Evolutionary conservation across 441 rosid genomes (phyloP).

Genomic region (Brassica hybrid): DNA sequence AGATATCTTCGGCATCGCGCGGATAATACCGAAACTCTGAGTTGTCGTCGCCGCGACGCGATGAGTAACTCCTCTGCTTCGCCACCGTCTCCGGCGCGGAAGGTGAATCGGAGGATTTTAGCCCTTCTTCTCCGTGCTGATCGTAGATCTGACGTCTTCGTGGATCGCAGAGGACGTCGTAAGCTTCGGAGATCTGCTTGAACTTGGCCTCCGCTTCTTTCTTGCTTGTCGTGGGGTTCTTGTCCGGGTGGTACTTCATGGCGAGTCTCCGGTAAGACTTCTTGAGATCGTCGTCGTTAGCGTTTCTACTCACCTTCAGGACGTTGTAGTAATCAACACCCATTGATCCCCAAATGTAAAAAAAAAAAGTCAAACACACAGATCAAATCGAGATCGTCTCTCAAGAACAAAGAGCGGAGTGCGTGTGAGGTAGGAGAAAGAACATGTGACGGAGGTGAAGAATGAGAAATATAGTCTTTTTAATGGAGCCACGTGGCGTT

Average conservation of each 20-base stretch:
- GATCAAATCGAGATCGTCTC: slow-evolving; percentile 5
- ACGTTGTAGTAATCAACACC: slow-evolving; percentile 86
- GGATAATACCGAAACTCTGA: slow-evolving; percentile 55
- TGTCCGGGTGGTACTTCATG: slow-evolving; percentile 90
- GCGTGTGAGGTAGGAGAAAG: background rate
- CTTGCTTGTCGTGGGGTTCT: slow-evolving; percentile 63
- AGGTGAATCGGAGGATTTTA: slow-evolving; percentile 52
- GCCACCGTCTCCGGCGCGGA: slow-evolving; percentile 40
- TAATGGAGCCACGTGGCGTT: background rate
- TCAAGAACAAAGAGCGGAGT: background rate
- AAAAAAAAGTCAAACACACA: slow-evolving; percentile 20
- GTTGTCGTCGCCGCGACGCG: slow-evolving; percentile 17
- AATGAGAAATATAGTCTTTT: background rate
- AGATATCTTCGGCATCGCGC: slow-evolving; percentile 70
- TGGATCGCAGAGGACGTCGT: slow-evolving; percentile 74
- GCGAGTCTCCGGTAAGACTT: slow-evolving; percentile 66
- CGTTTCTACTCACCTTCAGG: slow-evolving; percentile 59
- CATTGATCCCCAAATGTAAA: slow-evolving; percentile 43
- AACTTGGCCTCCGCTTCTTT: slow-evolving; percentile 81
- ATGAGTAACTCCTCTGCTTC: slow-evolving; percentile 31
- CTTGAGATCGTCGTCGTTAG: slow-evolving; percentile 72
- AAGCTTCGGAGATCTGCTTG: slow-evolving; percentile 80
- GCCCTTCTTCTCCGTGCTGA: slow-evolving; percentile 70
- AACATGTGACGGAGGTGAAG: background rate
- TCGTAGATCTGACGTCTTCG: slow-evolving; percentile 90